Conservation (phyloP, 768 basidiomycete species). For the Lactifluus piperatus region DNA sequence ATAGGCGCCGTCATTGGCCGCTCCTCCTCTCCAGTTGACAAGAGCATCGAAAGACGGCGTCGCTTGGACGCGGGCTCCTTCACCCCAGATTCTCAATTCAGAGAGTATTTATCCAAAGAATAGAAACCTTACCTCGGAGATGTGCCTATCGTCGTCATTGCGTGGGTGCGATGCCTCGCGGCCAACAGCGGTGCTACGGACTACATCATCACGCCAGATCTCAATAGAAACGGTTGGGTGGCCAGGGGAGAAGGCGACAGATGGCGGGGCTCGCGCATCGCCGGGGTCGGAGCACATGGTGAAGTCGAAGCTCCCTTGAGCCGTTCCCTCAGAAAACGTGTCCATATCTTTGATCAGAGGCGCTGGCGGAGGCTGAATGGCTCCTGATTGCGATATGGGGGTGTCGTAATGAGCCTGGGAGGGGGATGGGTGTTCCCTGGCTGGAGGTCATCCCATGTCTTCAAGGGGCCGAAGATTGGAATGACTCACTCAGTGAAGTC, state of each 20-base stretch:
- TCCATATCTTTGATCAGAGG: slow-evolving; percentile 48
- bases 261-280: neutral
- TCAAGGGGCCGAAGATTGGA: neutral
- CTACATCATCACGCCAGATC: slow-evolving; percentile 38
- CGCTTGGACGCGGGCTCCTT: slow-evolving; percentile 22
- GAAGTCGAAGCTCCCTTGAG: slow-evolving; percentile 44
- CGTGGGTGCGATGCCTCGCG: neutral
- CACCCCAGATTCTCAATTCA: slow-evolving; percentile 14
- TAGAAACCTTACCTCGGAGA: slow-evolving; percentile 13
- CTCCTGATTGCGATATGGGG: slow-evolving; percentile 18
- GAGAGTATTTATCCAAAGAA: neutral
- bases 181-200: slow-evolving; percentile 7
- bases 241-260: slow-evolving; percentile 19
- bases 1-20: slow-evolving; percentile 1
- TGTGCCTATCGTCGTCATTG: neutral
- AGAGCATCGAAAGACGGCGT: slow-evolving; percentile 16
- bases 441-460: neutral
- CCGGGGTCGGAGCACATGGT: slow-evolving; percentile 24
- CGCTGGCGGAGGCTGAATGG: slow-evolving; percentile 29
- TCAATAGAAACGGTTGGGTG: slow-evolving; percentile 29
- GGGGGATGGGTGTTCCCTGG: slow-evolving; percentile 9
- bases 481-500: slow-evolving; percentile 13
- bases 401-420: slow-evolving; percentile 7
- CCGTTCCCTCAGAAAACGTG: slow-evolving; percentile 52
- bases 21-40: slow-evolving; percentile 4